Conservation (phyloP, 129 eudicot genomes). For the Centrapalus pauciflorus region DNA sequence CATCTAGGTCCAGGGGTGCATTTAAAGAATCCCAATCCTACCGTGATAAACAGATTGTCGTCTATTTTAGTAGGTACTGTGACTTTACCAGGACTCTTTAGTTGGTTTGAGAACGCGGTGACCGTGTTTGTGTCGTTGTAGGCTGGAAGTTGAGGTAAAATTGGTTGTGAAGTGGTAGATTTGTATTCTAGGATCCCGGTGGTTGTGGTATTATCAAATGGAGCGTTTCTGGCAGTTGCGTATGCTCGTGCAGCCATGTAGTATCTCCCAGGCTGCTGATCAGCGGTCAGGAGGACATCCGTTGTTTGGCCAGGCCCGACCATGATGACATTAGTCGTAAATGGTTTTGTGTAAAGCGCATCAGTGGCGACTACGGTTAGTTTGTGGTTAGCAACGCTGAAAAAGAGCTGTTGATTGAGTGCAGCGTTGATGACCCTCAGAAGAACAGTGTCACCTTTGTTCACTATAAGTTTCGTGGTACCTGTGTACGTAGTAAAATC, state of each 20-base stretch:
- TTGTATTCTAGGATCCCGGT: constrained; percentile 71
- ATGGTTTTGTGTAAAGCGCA: constrained; percentile 66
- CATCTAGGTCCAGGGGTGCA: constrained; percentile 67
- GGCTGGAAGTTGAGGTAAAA: constrained; percentile 61
- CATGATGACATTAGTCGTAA: constrained; percentile 55
- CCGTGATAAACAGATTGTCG: constrained; percentile 48
- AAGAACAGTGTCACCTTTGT: constrained; percentile 65
- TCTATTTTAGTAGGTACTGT: constrained; percentile 51
- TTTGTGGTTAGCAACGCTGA: constrained; percentile 67
- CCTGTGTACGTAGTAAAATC: no score
- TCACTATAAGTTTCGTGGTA: constrained; percentile 43
- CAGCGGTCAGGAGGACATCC: constrained; percentile 65
- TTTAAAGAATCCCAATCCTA: constrained; percentile 57
- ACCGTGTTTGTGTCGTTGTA: constrained; percentile 69
- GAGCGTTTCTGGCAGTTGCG: constrained; percentile 46
- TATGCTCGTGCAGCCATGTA: constrained; percentile 89
- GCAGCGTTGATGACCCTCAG: constrained; percentile 85
- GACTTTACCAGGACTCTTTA: constrained; percentile 45
- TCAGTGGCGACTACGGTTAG: constrained; percentile 76
- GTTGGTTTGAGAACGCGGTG: constrained; percentile 42
- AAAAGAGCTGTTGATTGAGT: constrained; percentile 85
- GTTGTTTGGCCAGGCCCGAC: constrained; percentile 92
- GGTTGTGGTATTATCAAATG: constrained; percentile 79
- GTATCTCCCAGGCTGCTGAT: constrained; percentile 67
- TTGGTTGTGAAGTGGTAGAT: constrained; percentile 44